Base-by-base conservation (phyloP, 176 grass and related monocot species). In the Carex scoparia region DNA sequence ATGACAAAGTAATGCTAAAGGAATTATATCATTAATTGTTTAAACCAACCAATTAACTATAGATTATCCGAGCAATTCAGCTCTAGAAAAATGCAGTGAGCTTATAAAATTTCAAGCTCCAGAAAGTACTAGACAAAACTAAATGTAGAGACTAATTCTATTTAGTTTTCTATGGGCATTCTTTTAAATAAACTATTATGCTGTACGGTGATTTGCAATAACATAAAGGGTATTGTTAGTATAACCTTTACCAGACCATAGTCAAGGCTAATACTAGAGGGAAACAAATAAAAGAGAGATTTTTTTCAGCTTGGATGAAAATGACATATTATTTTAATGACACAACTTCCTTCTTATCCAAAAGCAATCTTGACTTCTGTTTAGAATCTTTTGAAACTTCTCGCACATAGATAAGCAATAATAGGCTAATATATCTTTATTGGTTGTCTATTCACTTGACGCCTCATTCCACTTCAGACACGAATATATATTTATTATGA, bases 341-440 rank as follows among this genome's bases (percentile, higher is more conserved):
- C 28, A 72, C 51, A 79, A 35, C 51, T 79, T 72, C 40, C 14
- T 72, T 56, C 74, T 57, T 79, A 57, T 58, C 74, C 74, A 79
- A 58, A 79, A 79, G 74, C 53, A 79, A 79, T 13, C 53, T 57
- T 79, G 49, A 79, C 51, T 79, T 35, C 53, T 79, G 28, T 35
- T 58, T 57, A 78, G 74, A 28, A 57, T 58, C 14, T 79, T 79
- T 35, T 79, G 11, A 79, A 79, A 16, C 35, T 79, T 79, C 71
- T 57, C 1, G 28, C 11, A 18, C 74, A 79, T 53, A 72, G 16
- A 79, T 28, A 79, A 10, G 35, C 51, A 79, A 33, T 58, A 79
- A 78, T 79, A 79, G 46, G 10, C 30, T 58, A 79, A 79, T 3
- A 79, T 58, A 33, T 4, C 74, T 77, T 77, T 77, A 56, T 55